Evolutionary conservation across 345 rosid genomes (phyloP).

Genomic region (thale cress (Arabidopsis thaliana)): DNA sequence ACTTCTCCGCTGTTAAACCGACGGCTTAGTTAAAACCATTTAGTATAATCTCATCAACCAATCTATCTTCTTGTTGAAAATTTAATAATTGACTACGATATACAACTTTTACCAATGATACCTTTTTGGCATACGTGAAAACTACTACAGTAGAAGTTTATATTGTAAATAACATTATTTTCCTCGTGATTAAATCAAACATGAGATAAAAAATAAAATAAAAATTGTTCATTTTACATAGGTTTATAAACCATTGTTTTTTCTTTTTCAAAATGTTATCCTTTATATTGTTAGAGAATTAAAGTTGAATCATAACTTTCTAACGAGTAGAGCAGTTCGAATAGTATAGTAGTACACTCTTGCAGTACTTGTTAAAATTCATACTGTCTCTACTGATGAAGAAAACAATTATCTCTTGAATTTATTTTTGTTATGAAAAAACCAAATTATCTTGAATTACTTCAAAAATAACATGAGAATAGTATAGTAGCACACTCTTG

Average conservation of each 20-base stretch:
- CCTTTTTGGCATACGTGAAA: not conserved
- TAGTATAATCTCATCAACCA: not conserved
- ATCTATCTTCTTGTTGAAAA: too few relatives aligned
- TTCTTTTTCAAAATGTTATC: too few relatives aligned
- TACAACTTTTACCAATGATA: too few relatives aligned
- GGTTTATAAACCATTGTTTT: too few relatives aligned
- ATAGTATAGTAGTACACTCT: not conserved
- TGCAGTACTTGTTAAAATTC: not conserved
- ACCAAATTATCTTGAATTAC: not conserved
- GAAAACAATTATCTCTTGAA: not conserved
- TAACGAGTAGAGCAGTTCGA: slow-evolving; percentile 8
- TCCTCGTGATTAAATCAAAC: not conserved
- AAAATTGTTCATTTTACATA: not conserved
- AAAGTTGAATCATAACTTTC: not conserved
- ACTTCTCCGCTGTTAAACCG: slow-evolving; percentile 13
- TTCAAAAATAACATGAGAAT: not conserved
- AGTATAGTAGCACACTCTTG: not conserved
- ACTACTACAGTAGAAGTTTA: not conserved
- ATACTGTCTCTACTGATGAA: not conserved
- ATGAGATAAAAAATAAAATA: too few relatives aligned
- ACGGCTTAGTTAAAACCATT: slow-evolving; percentile 4
- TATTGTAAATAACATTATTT: not conserved
- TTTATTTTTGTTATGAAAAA: not conserved
- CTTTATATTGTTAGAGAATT: not conserved
- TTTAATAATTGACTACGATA: too few relatives aligned